Percentiles rank a stretch among this genome's conserved stretches.
phyloP scores from a whole-genome alignment of 2,329 filamentous ascomycete genomes.

The Esteya vermicola region DNA sequence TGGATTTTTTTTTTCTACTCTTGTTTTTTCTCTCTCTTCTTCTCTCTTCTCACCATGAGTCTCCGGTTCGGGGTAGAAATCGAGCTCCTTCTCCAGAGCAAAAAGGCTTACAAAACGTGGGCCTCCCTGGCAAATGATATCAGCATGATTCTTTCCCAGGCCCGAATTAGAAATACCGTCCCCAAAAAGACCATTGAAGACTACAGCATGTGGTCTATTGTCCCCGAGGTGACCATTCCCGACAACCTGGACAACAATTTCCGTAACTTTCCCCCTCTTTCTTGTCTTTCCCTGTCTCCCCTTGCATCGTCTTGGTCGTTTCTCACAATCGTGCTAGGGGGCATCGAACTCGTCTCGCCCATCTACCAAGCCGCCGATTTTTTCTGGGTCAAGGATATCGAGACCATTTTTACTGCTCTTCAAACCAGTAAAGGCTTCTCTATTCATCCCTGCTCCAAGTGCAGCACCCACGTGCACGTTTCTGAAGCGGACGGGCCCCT shows the following conservation, averaged over 20 bases:
- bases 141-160: conserved; percentile 16
- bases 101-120: conserved; percentile 18
- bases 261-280: conserved; percentile 12
- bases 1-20: not conserved
- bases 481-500: conserved; percentile 14
- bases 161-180: conserved; percentile 16
- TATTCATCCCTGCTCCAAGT: conserved; percentile 14
- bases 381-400: conserved; percentile 17
- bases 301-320: not conserved
- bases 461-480: conserved; percentile 24
- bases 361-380: conserved; percentile 15
- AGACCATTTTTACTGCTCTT: conserved; percentile 17
- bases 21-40: not conserved
- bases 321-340: not conserved
- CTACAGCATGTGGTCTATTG: conserved; percentile 23
- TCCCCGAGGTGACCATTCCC: conserved; percentile 22
- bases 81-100: conserved; percentile 21
- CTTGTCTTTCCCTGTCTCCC: no score
- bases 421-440: conserved; percentile 13
- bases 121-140: conserved; percentile 20
- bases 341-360: conserved; percentile 18
- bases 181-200: conserved; percentile 15
- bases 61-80: conserved; percentile 23
- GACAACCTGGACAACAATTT: conserved; percentile 17
- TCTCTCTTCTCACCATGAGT: not conserved